Evolutionary conservation across 352 stramenopile species (phyloP).

Genomic region (Plasmopara viticola): DNA sequence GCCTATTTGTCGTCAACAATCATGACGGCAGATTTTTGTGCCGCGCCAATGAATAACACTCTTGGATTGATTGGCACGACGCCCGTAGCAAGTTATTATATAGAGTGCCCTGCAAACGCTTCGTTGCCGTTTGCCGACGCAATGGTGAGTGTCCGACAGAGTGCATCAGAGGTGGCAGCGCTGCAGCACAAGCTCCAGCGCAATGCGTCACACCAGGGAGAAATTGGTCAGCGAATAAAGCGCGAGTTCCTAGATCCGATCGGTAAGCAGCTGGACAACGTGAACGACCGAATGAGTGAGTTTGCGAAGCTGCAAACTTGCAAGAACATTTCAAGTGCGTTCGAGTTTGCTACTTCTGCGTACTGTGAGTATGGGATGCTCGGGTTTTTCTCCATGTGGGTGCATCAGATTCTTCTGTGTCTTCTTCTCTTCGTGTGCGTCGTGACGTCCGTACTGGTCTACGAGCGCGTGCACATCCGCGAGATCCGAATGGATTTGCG

Average conservation of each 20-base stretch:
- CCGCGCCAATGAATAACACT: constrained; percentile 59
- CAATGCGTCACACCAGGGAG: constrained; percentile 45
- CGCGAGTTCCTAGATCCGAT: constrained; percentile 70
- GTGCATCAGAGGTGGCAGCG: constrained; percentile 16
- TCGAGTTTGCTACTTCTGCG: constrained; percentile 41
- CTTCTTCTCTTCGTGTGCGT: constrained; percentile 71
- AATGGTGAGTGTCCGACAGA: constrained; percentile 29
- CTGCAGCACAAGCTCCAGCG: constrained; percentile 47
- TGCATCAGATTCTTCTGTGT: constrained; percentile 77
- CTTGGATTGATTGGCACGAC: constrained; percentile 46
- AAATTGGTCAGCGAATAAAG: constrained; percentile 55
- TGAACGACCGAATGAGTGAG: constrained; percentile 21
- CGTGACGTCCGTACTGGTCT: constrained; percentile 64
- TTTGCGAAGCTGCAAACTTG: constrained; percentile 54
- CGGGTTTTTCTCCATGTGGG: constrained; percentile 82
- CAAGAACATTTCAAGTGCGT: constrained; percentile 32
- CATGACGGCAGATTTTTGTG: constrained; percentile 77
- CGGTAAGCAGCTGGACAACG: constrained; percentile 30
- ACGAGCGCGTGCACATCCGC: constrained; percentile 66
- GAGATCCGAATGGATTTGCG: constrained; percentile 48
- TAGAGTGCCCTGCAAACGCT: constrained; percentile 51
- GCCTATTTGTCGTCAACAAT: constrained; percentile 76
- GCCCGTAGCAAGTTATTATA: constrained; percentile 49
- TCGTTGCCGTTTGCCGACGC: constrained; percentile 41
- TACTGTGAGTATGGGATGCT: constrained; percentile 81